Base-by-base conservation (phyloP, 768 basidiomycete genomes). In the Lyophyllum shimeji region DNA sequence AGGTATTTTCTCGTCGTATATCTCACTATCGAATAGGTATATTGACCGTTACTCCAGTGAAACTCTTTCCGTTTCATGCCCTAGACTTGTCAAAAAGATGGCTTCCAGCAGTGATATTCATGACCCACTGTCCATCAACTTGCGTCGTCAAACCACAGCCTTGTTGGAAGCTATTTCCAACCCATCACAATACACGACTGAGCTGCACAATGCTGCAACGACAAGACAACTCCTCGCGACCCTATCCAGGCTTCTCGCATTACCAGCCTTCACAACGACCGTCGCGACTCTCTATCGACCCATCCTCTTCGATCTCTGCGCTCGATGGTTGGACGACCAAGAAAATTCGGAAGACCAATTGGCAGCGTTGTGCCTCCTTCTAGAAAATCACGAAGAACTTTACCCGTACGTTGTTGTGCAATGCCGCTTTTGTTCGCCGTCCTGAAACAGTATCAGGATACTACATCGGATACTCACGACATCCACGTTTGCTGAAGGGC, bases 201-300 rank as follows among this genome's bases (percentile, higher is more conserved):
- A 70, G 27, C 68, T 87, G 42, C 67, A 68, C 45, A 71, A 71
- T 46, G 74, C 74, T 3, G 62, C 72, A 7, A 74, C 80, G 27
- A 73, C 71, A 1, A 56, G 57, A 11, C 71, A 79, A 40, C 56
- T 90, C 9, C 76, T 92, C 5, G 65, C 70, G 29, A 75, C 71
- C 0, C 71, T 95, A 34, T 89, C 93, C 5, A 66, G 72, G 27
- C 70, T 90, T 7, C 76, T 94, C 13, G 73, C 82, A 0, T 66
- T 76, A 17, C 86, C 90, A 8, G 77, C 82, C 11, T 77, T 87
- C 42, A 93, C 93, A 0, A 63, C 80, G 27, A 63, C 74, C 12
- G 76, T 98, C 56, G 83, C 89, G 18, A 75, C 73, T 6, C 59
- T 80, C 11, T 98, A 90, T 71, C 75, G 89, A 58, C 95, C 95